These are phyloP conservation scores for Brasilioporus rufonigricans DNA, from an alignment of 768 basidiomycete species.

Conservation along the genomic window DNA sequence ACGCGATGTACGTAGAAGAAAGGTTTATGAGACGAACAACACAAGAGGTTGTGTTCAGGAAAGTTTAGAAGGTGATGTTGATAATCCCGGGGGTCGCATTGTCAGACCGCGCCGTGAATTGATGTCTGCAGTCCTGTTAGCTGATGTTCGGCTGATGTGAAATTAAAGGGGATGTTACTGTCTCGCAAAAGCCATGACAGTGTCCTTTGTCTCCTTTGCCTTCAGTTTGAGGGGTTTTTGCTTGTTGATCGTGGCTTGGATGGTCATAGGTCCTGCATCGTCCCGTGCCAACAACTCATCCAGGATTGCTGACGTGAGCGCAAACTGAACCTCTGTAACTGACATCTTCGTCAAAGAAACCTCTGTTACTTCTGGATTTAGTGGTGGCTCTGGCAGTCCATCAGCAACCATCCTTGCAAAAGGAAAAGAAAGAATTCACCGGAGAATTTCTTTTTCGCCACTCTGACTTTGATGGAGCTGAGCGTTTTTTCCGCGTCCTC, in stretches of 20 bases:
- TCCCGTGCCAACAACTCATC: slow-evolving; percentile 8
- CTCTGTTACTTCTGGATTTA: not conserved
- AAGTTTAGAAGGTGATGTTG: slow-evolving; percentile 21
- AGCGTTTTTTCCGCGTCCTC: slow-evolving; percentile 15
- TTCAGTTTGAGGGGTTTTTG: not conserved
- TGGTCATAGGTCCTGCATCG: slow-evolving; percentile 17
- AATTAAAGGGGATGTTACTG: slow-evolving; percentile 8
- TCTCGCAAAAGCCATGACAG: slow-evolving; percentile 11
- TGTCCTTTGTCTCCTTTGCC: not conserved
- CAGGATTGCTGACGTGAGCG: slow-evolving; percentile 9
- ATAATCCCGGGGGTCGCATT: slow-evolving; percentile 3
- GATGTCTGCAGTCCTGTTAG: slow-evolving; percentile 20
- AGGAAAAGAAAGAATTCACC: slow-evolving; percentile 3
- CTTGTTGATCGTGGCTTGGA: slow-evolving; percentile 8
- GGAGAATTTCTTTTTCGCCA: slow-evolving; percentile 21
- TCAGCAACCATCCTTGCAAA: not conserved
- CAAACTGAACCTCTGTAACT: not conserved
- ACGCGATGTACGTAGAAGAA: not conserved
- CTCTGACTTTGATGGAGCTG: slow-evolving; percentile 8
- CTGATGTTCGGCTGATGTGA: not conserved
- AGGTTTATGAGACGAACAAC: not conserved
- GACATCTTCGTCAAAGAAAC: slow-evolving; percentile 3
- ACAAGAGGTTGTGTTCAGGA: not conserved
- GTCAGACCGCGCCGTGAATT: slow-evolving; percentile 3
- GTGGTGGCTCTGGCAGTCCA: slow-evolving; percentile 8